A percentile compares a stretch with the other conserved stretches of the same genome.
phyloP scores from a whole-genome alignment of 495 filamentous ascomycete species.

The Hypoxylon fuscum region DNA sequence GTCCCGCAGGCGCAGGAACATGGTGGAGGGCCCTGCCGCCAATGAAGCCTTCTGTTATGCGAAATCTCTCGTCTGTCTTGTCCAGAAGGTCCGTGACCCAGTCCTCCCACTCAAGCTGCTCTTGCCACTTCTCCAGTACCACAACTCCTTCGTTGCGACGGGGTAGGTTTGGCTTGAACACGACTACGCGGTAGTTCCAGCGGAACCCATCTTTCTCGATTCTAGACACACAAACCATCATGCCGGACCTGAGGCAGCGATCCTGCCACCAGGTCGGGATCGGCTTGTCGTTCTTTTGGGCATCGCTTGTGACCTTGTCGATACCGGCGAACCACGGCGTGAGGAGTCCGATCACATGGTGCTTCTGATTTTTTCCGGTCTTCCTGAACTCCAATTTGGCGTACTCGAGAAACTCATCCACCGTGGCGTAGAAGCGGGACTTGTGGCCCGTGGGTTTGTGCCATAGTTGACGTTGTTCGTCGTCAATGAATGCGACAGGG shows the following conservation, averaged over 20 bases:
- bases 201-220: not conserved
- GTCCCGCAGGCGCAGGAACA: not conserved
- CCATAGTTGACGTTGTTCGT: slow-evolving; percentile 23
- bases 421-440: slow-evolving; percentile 32
- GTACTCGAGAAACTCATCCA: slow-evolving; percentile 24
- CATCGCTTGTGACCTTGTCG: not conserved
- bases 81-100: slow-evolving; percentile 8
- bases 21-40: slow-evolving; percentile 1
- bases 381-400: slow-evolving; percentile 10
- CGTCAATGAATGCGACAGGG: slow-evolving; percentile 26
- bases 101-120: slow-evolving; percentile 6
- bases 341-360: slow-evolving; percentile 26
- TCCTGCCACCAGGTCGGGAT: slow-evolving; percentile 16
- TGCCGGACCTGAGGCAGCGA: slow-evolving; percentile 14
- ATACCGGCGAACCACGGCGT: slow-evolving; percentile 32
- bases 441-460: slow-evolving; percentile 20
- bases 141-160: not conserved
- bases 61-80: not conserved
- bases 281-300: not conserved
- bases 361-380: not conserved
- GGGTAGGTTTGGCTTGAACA: slow-evolving; percentile 21
- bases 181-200: not conserved
- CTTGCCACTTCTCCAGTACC: not conserved
- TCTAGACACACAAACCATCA: slow-evolving; percentile 9
- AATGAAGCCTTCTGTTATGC: not conserved